phyloP scores from a whole-genome alignment of 2,329 filamentous ascomycete genomes.

The Sphaceloma murrayae region DNA sequence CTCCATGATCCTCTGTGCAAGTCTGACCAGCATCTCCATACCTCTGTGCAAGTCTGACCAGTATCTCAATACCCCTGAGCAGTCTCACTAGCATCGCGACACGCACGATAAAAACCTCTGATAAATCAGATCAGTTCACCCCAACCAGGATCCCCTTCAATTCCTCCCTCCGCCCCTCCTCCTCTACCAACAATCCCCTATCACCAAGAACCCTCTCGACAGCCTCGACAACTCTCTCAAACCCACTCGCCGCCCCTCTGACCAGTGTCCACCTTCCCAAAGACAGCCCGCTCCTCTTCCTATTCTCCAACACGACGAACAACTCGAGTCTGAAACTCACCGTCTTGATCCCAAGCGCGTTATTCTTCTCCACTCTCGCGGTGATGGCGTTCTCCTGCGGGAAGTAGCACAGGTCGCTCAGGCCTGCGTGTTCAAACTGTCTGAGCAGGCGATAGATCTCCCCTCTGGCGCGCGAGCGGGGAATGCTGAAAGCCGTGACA shows the following conservation, averaged over 20 bases:
- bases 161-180: constrained; percentile 35
- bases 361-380: constrained; percentile 63
- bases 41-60: too few relatives aligned
- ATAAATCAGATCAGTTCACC: too few relatives aligned
- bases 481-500: constrained; percentile 64
- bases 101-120: too few relatives aligned
- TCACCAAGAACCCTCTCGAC: constrained; percentile 59
- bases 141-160: constrained; percentile 34
- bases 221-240: constrained; percentile 71
- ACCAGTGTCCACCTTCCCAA: constrained; percentile 83
- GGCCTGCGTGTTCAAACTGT: constrained; percentile 68
- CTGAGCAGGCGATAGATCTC: constrained; percentile 66
- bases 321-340: constrained; percentile 83
- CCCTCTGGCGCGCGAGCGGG: constrained; percentile 62
- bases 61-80: too few relatives aligned
- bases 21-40: too few relatives aligned
- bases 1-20: too few relatives aligned
- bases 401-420: constrained; percentile 68
- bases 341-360: constrained; percentile 73
- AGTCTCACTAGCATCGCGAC: too few relatives aligned
- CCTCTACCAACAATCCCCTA: constrained; percentile 58
- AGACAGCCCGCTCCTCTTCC: constrained; percentile 63
- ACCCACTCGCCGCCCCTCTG: constrained; percentile 81
- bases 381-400: constrained; percentile 71
- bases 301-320: constrained; percentile 81